These are phyloP conservation scores for Penicillium diatomitis DNA, from an alignment of 495 filamentous ascomycete genomes.

Conservation along the genomic window DNA sequence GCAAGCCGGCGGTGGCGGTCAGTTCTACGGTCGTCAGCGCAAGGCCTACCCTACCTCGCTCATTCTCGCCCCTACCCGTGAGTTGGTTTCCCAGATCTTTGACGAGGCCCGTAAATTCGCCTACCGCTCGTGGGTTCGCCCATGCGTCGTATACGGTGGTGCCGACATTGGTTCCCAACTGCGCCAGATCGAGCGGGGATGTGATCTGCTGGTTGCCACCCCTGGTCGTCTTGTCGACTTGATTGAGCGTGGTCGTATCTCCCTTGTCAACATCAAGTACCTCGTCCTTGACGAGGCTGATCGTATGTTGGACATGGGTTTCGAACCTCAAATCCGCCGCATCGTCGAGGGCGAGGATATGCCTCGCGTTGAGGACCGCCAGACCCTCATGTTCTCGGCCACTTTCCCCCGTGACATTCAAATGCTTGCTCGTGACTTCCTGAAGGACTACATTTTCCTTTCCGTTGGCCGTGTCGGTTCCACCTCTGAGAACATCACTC, in stretches of 20 bases:
- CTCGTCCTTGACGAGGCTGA: constrained; percentile 98
- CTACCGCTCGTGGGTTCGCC: constrained; percentile 97
- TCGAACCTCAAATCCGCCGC: constrained; percentile 97
- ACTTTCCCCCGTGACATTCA: constrained; percentile 99
- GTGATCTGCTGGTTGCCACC: constrained; percentile 93
- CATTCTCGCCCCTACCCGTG: constrained; percentile 92
- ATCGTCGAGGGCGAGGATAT: constrained; percentile 98
- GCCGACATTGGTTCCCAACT: constrained; percentile 96
- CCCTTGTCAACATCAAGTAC: constrained; percentile 94
- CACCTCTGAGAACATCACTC: constrained; percentile 99
- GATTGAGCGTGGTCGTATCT: constrained; percentile 97
- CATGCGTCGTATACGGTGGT: constrained; percentile 98
- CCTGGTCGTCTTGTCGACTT: constrained; percentile 95
- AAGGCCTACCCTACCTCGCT: constrained; percentile 95
- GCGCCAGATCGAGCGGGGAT: constrained; percentile 93
- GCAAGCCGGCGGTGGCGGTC: constrained; percentile 40
- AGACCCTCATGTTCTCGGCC: constrained; percentile 99
- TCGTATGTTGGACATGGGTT: constrained; percentile 99
- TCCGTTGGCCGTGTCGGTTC: constrained; percentile 98
- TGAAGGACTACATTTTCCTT: constrained; percentile 97
- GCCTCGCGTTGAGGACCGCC: constrained; percentile 74
- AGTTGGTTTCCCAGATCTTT: constrained; percentile 96
- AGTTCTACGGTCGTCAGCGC: constrained; percentile 71
- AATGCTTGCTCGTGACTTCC: constrained; percentile 95
- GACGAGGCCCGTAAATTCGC: constrained; percentile 97